These are phyloP conservation scores for Aquilaria malaccensis DNA, from an alignment of 345 rosid species.

Conservation along the genomic window DNA sequence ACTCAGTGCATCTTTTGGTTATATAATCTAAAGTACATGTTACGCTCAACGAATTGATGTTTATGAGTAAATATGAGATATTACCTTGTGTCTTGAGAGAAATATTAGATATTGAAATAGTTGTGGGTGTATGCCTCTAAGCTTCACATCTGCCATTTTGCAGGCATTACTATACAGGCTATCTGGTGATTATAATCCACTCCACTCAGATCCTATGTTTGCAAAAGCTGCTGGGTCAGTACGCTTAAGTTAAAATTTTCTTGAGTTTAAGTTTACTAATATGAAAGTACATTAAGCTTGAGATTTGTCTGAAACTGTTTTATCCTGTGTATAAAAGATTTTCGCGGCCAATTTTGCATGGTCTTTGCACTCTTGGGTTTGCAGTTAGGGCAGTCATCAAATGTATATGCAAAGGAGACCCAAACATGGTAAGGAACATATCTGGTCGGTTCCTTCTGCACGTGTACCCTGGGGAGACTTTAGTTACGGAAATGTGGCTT, in stretches of 20 bases:
- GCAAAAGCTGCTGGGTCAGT: slow-evolving; percentile 86
- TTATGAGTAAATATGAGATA: background rate
- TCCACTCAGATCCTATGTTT: slow-evolving; percentile 79
- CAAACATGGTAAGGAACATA: slow-evolving; percentile 47
- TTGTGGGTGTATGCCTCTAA: slow-evolving; percentile 11
- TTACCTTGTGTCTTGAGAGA: background rate
- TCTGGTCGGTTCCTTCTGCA: slow-evolving; percentile 70
- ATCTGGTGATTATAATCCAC: slow-evolving; percentile 94
- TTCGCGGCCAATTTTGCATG: slow-evolving; percentile 82
- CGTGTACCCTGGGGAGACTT: slow-evolving; percentile 81
- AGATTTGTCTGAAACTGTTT: slow-evolving; percentile 17
- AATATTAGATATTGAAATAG: background rate
- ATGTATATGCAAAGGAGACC: slow-evolving; percentile 65
- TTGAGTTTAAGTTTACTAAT: background rate
- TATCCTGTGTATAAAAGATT: slow-evolving; percentile 32
- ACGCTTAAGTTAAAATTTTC: background rate
- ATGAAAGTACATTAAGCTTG: background rate
- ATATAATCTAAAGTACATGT: background rate
- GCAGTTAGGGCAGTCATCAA: slow-evolving; percentile 78
- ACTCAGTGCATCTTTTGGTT: background rate
- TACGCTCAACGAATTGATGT: background rate
- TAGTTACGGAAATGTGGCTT: slow-evolving; percentile 83
- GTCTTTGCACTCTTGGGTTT: slow-evolving; percentile 79
- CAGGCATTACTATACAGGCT: slow-evolving; percentile 92
- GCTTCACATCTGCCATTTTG: slow-evolving; percentile 17